These are phyloP conservation scores for Kluyveromyces wickerhamii DNA, from an alignment of 805 yeast species.

Conservation along the genomic window DNA sequence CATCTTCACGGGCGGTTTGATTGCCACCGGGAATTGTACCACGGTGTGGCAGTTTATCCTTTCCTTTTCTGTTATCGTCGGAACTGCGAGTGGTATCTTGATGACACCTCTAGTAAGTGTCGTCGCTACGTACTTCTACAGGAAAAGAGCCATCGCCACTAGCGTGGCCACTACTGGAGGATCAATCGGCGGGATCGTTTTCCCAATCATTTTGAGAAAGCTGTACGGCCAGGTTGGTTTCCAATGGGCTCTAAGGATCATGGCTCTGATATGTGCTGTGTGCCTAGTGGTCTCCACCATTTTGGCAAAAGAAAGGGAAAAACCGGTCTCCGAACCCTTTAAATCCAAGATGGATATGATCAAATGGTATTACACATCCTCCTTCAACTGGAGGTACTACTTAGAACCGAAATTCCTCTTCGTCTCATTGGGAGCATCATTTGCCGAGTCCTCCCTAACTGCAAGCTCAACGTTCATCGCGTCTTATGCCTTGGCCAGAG, in stretches of 20 bases:
- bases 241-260: slow-evolving; percentile 50
- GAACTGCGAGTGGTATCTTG: slow-evolving; percentile 52
- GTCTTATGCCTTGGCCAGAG: slow-evolving; percentile 44
- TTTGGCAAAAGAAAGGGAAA: slow-evolving; percentile 36
- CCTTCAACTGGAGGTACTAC: slow-evolving; percentile 30
- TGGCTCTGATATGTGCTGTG: slow-evolving; percentile 40
- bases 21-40: slow-evolving; percentile 49
- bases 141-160: slow-evolving; percentile 49
- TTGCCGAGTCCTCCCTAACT: slow-evolving; percentile 41
- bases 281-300: slow-evolving; percentile 32
- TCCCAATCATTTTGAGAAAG: slow-evolving; percentile 46
- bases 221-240: slow-evolving; percentile 46
- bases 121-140: slow-evolving; percentile 58
- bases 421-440: slow-evolving; percentile 36
- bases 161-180: slow-evolving; percentile 48
- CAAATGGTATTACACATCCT: slow-evolving; percentile 23
- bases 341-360: slow-evolving; percentile 29
- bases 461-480: slow-evolving; percentile 43
- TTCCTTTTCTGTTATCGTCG: slow-evolving; percentile 48
- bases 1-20: slow-evolving; percentile 43
- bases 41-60: slow-evolving; percentile 53
- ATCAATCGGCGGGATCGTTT: slow-evolving; percentile 34
- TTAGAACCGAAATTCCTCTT: slow-evolving; percentile 38
- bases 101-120: slow-evolving; percentile 56
- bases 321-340: slow-evolving; percentile 27